Conservation (phyloP, 306 rosid species). For the Quercus suber region DNA sequence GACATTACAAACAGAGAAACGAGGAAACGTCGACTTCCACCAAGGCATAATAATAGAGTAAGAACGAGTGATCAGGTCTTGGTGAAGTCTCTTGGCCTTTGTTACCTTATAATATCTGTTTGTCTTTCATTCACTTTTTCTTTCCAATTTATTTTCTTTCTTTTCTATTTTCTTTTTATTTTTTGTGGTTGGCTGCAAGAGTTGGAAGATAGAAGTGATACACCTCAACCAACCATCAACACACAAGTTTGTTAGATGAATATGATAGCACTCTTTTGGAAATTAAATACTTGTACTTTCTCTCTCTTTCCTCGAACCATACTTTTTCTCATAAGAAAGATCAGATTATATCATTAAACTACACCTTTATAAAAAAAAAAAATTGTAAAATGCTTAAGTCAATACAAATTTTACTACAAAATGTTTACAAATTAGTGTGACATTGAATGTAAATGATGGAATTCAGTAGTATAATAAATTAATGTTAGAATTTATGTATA, state of each 20-base stretch:
- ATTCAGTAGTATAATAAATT: too few relatives aligned
- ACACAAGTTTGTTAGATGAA: background rate
- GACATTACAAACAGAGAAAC: conserved; percentile 33
- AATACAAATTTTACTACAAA: too few relatives aligned
- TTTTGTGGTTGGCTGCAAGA: conserved; percentile 31
- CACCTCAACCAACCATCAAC: background rate
- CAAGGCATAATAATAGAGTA: conserved; percentile 31
- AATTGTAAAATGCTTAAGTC: too few relatives aligned
- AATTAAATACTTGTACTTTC: background rate
- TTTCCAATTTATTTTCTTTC: conserved; percentile 4
- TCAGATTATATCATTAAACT: too few relatives aligned
- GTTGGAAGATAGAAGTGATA: conserved; percentile 9
- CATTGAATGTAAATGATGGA: too few relatives aligned
- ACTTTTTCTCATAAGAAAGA: too few relatives aligned
- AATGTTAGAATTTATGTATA: too few relatives aligned
- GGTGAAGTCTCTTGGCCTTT: conserved; percentile 13
- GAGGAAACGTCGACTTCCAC: conserved; percentile 41
- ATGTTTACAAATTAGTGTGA: too few relatives aligned
- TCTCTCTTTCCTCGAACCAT: background rate
- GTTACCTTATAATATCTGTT: conserved; percentile 27
- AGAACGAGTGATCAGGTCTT: conserved; percentile 17
- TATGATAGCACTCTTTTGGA: background rate
- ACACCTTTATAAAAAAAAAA: too few relatives aligned
- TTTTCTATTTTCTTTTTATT: background rate
- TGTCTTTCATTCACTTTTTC: conserved; percentile 17